Conservation (phyloP, 148 eudicot genomes). For the Rhododendron molle region DNA sequence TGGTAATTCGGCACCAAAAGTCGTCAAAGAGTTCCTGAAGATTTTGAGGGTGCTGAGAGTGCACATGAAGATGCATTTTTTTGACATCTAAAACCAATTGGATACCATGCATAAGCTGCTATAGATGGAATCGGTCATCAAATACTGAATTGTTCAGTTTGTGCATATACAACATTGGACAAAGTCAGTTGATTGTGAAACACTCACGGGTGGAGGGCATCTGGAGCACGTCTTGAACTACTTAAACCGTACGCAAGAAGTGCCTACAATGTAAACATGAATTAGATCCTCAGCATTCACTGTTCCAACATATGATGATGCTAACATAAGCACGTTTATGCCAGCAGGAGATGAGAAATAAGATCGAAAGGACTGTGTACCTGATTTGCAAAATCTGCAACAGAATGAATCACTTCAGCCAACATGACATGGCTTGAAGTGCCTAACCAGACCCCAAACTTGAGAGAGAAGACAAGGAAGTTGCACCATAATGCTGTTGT, state of each 20-base stretch:
- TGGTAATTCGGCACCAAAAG: neutral
- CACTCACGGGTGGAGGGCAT: constrained; percentile 96
- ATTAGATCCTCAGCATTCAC: constrained; percentile 37
- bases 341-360: constrained; percentile 9
- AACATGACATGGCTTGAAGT: constrained; percentile 95
- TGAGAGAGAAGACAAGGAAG: constrained; percentile 91
- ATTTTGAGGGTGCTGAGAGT: neutral
- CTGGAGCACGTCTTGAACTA: constrained; percentile 97
- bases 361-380: constrained; percentile 21
- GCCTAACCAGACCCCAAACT: constrained; percentile 88
- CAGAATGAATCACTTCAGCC: constrained; percentile 88
- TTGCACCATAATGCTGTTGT: constrained; percentile 95
- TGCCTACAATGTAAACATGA: constrained; percentile 53
- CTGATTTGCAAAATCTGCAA: constrained; percentile 98
- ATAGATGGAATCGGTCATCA: neutral
- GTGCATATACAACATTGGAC: neutral
- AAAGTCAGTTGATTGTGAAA: constrained; percentile 1
- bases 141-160: neutral
- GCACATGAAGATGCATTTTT: neutral
- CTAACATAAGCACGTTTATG: neutral
- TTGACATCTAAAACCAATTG: neutral
- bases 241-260: constrained; percentile 96
- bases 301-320: constrained; percentile 7
- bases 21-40: neutral
- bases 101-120: neutral